Conservation (phyloP, 2,329 filamentous ascomycete genomes). For the Cladophialophora yegresii region DNA sequence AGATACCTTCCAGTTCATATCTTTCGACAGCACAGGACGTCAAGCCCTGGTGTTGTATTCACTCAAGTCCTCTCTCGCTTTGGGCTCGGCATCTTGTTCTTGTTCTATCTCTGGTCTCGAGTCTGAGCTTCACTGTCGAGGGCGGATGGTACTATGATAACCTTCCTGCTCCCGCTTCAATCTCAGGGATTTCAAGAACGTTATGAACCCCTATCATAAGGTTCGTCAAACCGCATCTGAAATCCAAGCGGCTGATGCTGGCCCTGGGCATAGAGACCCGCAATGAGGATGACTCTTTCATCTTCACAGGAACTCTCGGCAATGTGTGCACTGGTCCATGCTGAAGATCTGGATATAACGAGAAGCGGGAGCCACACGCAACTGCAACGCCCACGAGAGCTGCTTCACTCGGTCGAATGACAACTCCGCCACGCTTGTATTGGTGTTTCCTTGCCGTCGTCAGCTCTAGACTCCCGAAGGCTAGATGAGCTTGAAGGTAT, state of each 20-base stretch:
- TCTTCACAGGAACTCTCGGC: not conserved
- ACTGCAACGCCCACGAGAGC: no score
- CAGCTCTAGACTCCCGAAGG: not conserved
- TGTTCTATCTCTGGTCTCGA: no score
- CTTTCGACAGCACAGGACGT: not conserved
- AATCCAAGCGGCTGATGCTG: no score
- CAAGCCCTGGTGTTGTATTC: not conserved
- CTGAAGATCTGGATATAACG: not conserved
- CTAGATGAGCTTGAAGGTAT: not conserved
- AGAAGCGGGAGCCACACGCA: not conserved
- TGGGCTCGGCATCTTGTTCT: no score
- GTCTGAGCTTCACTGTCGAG: no score
- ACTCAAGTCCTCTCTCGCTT: no score
- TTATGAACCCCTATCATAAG: no score
- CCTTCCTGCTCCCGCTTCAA: no score
- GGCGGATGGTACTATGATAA: no score
- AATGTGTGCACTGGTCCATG: not conserved
- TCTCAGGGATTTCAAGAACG: not conserved
- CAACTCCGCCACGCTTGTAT: not conserved
- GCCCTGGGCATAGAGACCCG: no score
- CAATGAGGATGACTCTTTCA: no score
- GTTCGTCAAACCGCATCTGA: no score
- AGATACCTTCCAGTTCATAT: not conserved
- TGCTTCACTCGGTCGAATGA: not conserved
- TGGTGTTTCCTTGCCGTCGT: not conserved